Evolutionary conservation across 2,329 filamentous ascomycete genomes (phyloP), one percentile per base, ranked within the genome.

Genomic region (Polytolypa hystricis): DNA sequence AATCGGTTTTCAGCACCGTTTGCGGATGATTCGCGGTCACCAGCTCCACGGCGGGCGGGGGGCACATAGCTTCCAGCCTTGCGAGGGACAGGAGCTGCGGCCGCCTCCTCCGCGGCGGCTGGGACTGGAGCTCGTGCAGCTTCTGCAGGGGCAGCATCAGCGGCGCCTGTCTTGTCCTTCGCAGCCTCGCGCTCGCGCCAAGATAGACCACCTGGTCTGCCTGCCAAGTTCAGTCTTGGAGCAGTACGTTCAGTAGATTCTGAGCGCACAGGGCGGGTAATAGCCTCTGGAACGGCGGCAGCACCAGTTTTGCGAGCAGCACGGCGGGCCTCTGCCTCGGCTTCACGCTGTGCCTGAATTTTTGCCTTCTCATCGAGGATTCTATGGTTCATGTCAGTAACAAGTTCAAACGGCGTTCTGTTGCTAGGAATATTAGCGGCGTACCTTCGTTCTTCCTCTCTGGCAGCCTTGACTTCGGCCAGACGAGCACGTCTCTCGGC

Each of bases 301-400:
- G 45, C 54, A 48, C 64, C 65, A 51, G 73, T 73, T 62, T 75
- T 84, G 59, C 76, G 76, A 41, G 71, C 79, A 53, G 71, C 75
- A 58, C 74, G 76, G 50, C 81, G 77, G 47, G 81, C 81, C 62
- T 87, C 77, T 11, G 85, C 87, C 60, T 94, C 87, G 51, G 91
- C 86, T 60, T 93, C 87, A 58, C 84, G 79, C 55, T 85, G 75
- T 50, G 76, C 77, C 64, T 95, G 89, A 48, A 65, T 66, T 41
- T 66, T 65, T 30, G 76, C 75, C 33, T 67, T 65, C 47, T 79
- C 77, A 54, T 79, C 77, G 44, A 76, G 66, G 58, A 71, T 74
- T 50, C 74, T 78, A 42, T 44, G 42, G 33, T 47, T 39, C 14
- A 42, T 43, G 52, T 67, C 57, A 69, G 56, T 46, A 41, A 44